These are phyloP conservation scores for Haematococcus lacustris DNA, from an alignment of 139 green algal species.

Conservation along the genomic window DNA sequence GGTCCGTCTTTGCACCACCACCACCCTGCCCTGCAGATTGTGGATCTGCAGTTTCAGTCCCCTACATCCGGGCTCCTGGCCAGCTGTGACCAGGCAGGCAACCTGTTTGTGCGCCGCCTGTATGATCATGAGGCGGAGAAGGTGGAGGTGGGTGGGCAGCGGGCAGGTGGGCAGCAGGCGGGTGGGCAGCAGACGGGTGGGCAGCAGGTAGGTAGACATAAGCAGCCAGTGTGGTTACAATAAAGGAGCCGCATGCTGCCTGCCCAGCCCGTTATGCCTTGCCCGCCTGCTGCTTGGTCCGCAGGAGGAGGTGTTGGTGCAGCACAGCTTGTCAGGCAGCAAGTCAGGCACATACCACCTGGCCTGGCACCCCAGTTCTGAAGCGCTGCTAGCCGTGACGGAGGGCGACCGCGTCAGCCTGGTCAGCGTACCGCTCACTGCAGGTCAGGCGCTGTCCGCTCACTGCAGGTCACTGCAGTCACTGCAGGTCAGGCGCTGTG, in stretches of 20 bases:
- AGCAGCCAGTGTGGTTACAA: no score
- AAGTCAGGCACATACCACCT: constrained; percentile 3
- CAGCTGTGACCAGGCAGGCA: constrained; percentile 22
- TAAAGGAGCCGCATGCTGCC: no score
- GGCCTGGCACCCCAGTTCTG: constrained; percentile 38
- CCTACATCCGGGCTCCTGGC: constrained; percentile 35
- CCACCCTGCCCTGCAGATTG: constrained; percentile 8
- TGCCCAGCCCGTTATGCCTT: no score
- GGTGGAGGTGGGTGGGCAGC: no score
- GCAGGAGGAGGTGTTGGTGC: constrained; percentile 28
- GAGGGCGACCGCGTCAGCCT: constrained; percentile 24
- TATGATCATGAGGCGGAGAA: no score
- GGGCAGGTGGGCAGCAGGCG: no score
- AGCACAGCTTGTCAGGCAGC: constrained; percentile 2
- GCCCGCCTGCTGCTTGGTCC: not conserved
- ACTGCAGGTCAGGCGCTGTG: no score
- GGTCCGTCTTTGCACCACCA: not conserved
- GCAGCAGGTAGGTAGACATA: no score
- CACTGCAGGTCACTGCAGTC: no score
- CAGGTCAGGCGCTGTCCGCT: constrained; percentile 17
- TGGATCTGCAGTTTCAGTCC: constrained; percentile 39
- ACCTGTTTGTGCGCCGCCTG: constrained; percentile 43
- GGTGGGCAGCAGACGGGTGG: no score
- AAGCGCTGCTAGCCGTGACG: constrained; percentile 39
- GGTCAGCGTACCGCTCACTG: constrained; percentile 19